phyloP scores from a whole-genome alignment of 352 stramenopile species.

The Phytophthora pisi region DNA sequence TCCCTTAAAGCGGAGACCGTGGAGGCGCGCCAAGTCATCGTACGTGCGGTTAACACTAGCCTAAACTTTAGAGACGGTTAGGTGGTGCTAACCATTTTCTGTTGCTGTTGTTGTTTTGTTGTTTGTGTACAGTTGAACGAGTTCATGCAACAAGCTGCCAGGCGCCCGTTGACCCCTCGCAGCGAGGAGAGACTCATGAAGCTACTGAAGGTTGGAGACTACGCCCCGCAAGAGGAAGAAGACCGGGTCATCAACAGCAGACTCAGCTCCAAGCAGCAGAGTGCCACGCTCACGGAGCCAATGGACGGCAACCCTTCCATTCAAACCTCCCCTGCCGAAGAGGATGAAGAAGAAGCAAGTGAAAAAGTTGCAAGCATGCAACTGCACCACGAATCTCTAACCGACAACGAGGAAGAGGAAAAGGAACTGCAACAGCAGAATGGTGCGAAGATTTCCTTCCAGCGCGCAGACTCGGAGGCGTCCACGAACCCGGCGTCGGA shows the following conservation, averaged over 20 bases:
- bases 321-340: conserved; percentile 9
- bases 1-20: conserved; percentile 63
- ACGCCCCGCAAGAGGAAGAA: conserved; percentile 37
- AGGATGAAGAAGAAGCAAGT: conserved; percentile 12
- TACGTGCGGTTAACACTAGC: conserved; percentile 22
- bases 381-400: conserved; percentile 17
- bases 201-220: conserved; percentile 65
- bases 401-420: conserved; percentile 9
- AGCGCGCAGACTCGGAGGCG: conserved; percentile 12
- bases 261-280: conserved; percentile 33
- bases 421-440: conserved; percentile 3
- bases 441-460: not conserved
- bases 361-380: conserved; percentile 13
- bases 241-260: conserved; percentile 32
- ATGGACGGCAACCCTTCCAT: conserved; percentile 22
- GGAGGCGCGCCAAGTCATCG: conserved; percentile 71
- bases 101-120: conserved; percentile 3
- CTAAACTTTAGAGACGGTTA: conserved; percentile 2
- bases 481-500: conserved; percentile 22
- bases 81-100: not conserved
- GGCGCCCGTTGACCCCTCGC: conserved; percentile 42
- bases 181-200: conserved; percentile 59
- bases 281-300: conserved; percentile 16
- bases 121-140: conserved; percentile 51
- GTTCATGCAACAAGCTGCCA: conserved; percentile 66